Evolutionary conservation across 2,329 filamentous ascomycete genomes (phyloP), one percentile per base, ranked within the genome.

Genomic region (Didymella pomorum): DNA sequence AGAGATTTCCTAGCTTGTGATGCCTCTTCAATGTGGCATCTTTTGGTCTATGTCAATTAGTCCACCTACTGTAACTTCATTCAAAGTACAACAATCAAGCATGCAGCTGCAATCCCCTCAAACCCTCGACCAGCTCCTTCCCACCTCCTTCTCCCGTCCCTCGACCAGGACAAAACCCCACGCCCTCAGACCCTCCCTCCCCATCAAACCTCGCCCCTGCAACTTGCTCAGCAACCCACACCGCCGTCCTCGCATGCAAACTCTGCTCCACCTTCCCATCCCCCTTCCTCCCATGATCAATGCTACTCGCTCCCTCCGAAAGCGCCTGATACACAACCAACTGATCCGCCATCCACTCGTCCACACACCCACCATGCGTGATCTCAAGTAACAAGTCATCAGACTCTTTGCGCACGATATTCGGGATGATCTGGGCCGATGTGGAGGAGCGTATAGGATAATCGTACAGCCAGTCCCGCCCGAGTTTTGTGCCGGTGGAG

Each of bases 311-410:
- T 0, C 82, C 82, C 9, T 73, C 64, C 4, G 83, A 83, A 20
- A 88, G 71, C 16, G 83, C 83, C 66, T 87, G 84, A 56, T 86
- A 88, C 0, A 88, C 78, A 1, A 87, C 82, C 25, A 88, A 63
- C 65, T 88, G 86, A 70, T 88, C 86, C 42, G 83, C 75, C 80
- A 86, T 79, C 60, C 80, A 78, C 66, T 81, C 79, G 64, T 88
- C 86, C 4, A 86, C 80, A 63, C 79, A 83, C 0, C 82, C 80
- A 0, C 74, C 78, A 57, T 80, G 75, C 12, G 73, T 68, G 43
- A 84, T 71, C 57, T 87, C 84, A 1, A 63, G 47, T 0, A 78
- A 65, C 31, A 87, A 71, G 10, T 80, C 75, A 1, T 73, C 67
- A 3, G 80, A 76, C 4, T 84, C 83, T 8, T 71, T 69, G 28